Percentiles rank a stretch among this genome's conserved stretches.
Evolutionary conservation across 495 filamentous ascomycete species (phyloP).

Genomic region (Wilcoxina mikolae): DNA sequence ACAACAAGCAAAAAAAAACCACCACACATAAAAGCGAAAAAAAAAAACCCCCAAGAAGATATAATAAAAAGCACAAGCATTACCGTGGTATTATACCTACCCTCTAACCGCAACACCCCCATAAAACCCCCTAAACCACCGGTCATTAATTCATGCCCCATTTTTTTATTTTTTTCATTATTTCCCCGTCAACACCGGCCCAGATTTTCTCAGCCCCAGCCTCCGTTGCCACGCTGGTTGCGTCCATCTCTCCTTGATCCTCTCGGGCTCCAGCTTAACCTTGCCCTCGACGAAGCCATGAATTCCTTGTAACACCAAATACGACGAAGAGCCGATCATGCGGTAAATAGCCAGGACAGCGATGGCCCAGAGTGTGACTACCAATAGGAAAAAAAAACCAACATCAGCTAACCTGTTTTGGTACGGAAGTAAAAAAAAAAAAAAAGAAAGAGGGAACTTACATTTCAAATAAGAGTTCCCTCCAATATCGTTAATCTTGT

Average conservation of each 20-base stretch:
- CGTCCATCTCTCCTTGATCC: conserved; percentile 26
- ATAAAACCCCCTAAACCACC: not conserved
- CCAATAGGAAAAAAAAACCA: not conserved
- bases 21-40: not conserved
- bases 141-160: not conserved
- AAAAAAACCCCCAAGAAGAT: not conserved
- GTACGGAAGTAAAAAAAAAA: not conserved
- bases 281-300: conserved; percentile 76
- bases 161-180: not conserved
- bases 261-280: conserved; percentile 43
- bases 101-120: not conserved
- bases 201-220: conserved; percentile 4
- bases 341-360: conserved; percentile 73
- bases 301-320: conserved; percentile 64
- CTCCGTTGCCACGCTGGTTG: conserved; percentile 29
- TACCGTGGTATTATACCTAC: not conserved
- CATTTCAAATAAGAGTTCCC: conserved; percentile 77
- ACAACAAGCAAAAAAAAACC: not conserved
- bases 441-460: conserved; percentile 8
- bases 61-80: not conserved
- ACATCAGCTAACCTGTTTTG: not conserved
- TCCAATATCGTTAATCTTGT: conserved; percentile 50
- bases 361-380: conserved; percentile 78
- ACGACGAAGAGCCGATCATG: conserved; percentile 64
- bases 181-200: not conserved